phyloP scores from a whole-genome alignment of 208 protist species.

The Leishmania braziliensis region DNA sequence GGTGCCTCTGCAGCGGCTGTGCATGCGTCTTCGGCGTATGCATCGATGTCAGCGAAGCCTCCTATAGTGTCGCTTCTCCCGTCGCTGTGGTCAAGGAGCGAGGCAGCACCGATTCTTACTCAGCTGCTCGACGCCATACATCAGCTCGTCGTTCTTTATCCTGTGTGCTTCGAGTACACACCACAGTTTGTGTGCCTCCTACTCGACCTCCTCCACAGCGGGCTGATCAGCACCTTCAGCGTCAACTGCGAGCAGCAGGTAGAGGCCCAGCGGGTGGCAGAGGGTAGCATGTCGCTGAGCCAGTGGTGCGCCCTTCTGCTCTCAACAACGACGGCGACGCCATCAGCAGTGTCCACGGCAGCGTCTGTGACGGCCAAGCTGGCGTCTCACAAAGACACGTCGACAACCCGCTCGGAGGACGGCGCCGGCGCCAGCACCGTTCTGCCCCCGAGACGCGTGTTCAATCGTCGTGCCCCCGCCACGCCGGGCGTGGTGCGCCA shows the following conservation, averaged over 20 bases:
- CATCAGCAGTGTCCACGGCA: neutral
- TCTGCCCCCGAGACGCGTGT: no score
- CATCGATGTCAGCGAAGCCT: neutral
- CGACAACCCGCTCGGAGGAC: neutral
- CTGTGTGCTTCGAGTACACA: conserved; percentile 93
- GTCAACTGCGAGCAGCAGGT: conserved; percentile 53
- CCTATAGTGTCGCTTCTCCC: neutral
- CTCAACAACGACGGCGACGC: conserved; percentile 20
- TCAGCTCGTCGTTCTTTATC: conserved; percentile 91
- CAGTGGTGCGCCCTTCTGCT: conserved; percentile 62
- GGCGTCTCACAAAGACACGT: neutral
- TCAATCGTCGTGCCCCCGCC: neutral
- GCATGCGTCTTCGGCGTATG: neutral
- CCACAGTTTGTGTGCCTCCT: conserved; percentile 75
- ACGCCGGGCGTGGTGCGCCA: neutral
- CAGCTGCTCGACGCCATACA: conserved; percentile 95
- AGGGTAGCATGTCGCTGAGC: conserved; percentile 50
- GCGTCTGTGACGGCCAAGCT: neutral
- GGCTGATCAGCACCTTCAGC: conserved; percentile 57
- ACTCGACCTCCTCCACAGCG: conserved; percentile 53
- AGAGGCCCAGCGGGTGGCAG: conserved; percentile 27
- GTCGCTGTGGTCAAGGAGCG: conserved; percentile 6
- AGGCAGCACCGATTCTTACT: conserved; percentile 85
- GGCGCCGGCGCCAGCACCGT: neutral
- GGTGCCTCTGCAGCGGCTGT: neutral